These are phyloP conservation scores for Phylloporus sp. DNA, from an alignment of 768 basidiomycete genomes.

Conservation along the genomic window DNA sequence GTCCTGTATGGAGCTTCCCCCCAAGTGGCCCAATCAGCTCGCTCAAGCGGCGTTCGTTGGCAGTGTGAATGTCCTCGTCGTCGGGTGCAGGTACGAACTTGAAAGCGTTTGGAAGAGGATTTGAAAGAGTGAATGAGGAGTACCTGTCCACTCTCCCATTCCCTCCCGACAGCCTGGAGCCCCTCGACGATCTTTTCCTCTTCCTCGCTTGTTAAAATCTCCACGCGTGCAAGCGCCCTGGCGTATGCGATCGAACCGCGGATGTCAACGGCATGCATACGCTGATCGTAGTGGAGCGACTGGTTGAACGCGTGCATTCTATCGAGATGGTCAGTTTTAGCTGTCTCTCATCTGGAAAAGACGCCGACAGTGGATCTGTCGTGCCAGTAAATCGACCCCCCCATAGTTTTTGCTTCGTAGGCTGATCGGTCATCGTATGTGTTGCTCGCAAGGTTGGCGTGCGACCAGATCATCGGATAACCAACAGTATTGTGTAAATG, in stretches of 20 bases:
- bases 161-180: constrained; percentile 66
- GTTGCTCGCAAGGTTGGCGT: background rate
- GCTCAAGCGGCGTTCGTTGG: constrained; percentile 90
- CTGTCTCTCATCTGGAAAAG: background rate
- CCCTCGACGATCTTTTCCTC: constrained; percentile 68
- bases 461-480: background rate
- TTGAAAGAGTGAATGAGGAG: too few species aligned
- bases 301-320: constrained; percentile 99
- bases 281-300: constrained; percentile 88
- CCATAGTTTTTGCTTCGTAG: constrained; percentile 74
- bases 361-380: constrained; percentile 54
- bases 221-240: constrained; percentile 73
- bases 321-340: constrained; percentile 2
- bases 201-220: constrained; percentile 78
- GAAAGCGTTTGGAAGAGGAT: background rate
- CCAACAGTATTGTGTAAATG: too few species aligned
- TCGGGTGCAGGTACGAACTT: constrained; percentile 79
- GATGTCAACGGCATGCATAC: constrained; percentile 91
- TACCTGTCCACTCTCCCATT: constrained; percentile 81
- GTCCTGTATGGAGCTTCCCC: constrained; percentile 95
- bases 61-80: constrained; percentile 99
- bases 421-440: constrained; percentile 34
- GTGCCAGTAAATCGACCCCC: constrained; percentile 85
- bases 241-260: constrained; percentile 94
- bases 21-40: constrained; percentile 91